Conservation (phyloP, 2,329 filamentous ascomycete species). For the Cladophialophora carrionii region DNA sequence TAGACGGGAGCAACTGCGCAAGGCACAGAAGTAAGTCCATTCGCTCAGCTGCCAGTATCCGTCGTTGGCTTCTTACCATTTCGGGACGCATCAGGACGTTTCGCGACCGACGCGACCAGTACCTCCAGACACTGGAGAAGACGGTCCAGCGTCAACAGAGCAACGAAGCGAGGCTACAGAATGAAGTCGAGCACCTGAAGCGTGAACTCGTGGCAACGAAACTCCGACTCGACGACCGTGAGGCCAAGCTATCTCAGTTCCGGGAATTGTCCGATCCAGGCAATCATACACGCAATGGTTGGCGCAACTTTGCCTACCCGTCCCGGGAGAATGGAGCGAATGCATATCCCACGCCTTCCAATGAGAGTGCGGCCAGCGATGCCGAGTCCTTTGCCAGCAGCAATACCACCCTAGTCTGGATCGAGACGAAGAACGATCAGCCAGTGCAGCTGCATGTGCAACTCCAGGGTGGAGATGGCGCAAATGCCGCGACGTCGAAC, state of each 20-base stretch:
- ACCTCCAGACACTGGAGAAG: slow-evolving; percentile 23
- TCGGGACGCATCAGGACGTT: slow-evolving; percentile 20
- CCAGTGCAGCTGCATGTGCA: slow-evolving; percentile 24
- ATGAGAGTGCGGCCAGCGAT: background rate
- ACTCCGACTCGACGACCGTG: slow-evolving; percentile 28
- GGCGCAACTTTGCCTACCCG: background rate
- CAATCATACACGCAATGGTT: background rate
- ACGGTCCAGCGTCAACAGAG: slow-evolving; percentile 24
- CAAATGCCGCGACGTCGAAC: too few relatives aligned
- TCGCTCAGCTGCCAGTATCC: background rate
- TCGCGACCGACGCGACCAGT: slow-evolving; percentile 30
- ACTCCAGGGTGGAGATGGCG: background rate
- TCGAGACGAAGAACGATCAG: slow-evolving; percentile 16
- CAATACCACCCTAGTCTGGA: slow-evolving; percentile 17
- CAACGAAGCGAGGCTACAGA: slow-evolving; percentile 41
- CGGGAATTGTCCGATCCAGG: background rate
- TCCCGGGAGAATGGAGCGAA: background rate
- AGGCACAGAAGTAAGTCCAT: slow-evolving; percentile 40
- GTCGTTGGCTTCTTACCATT: slow-evolving; percentile 4
- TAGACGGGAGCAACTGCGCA: slow-evolving; percentile 46
- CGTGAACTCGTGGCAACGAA: slow-evolving; percentile 39
- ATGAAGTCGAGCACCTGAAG: slow-evolving; percentile 39
- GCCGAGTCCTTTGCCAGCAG: background rate
- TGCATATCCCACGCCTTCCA: slow-evolving; percentile 3
- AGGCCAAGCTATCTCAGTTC: slow-evolving; percentile 5